phyloP scores from a whole-genome alignment of 2,329 filamentous ascomycete species.

The Arthrobotrys entomopaga region DNA sequence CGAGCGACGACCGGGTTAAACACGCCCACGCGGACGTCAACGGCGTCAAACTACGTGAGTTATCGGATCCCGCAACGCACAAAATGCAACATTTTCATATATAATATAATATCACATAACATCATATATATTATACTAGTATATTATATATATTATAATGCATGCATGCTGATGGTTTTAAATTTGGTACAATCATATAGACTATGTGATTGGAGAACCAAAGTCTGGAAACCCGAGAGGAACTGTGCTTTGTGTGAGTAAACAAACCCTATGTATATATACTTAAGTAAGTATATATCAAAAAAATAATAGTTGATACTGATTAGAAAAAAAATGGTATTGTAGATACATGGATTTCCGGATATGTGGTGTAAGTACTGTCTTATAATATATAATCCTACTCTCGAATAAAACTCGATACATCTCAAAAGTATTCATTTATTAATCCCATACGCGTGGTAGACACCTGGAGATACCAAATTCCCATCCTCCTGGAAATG shows the following conservation, averaged over 20 bases:
- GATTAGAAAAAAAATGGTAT: not conserved
- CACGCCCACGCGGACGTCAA: conserved; percentile 59
- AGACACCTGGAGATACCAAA: conserved; percentile 85
- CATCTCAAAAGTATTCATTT: not conserved
- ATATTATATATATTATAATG: not conserved
- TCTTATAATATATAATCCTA: not conserved
- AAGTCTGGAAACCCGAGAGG: conserved; percentile 52
- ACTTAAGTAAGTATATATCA: no score
- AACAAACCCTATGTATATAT: not conserved
- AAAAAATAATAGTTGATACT: no score
- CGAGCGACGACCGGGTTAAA: conserved; percentile 58
- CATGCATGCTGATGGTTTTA: conserved; percentile 12
- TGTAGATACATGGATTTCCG: conserved; percentile 59
- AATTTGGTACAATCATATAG: conserved; percentile 35
- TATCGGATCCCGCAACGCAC: conserved; percentile 1
- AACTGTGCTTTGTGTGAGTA: conserved; percentile 57
- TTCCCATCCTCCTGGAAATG: conserved; percentile 77
- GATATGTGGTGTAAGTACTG: conserved; percentile 58
- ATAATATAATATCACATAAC: no score
- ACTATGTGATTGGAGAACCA: conserved; percentile 59
- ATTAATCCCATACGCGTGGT: not conserved
- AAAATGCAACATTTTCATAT: conserved; percentile 20
- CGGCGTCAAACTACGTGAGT: conserved; percentile 59
- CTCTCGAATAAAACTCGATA: no score
- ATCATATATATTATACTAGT: not conserved